Base-by-base conservation (phyloP, 2,329 filamentous ascomycete species). In the Colletotrichum sp. region DNA sequence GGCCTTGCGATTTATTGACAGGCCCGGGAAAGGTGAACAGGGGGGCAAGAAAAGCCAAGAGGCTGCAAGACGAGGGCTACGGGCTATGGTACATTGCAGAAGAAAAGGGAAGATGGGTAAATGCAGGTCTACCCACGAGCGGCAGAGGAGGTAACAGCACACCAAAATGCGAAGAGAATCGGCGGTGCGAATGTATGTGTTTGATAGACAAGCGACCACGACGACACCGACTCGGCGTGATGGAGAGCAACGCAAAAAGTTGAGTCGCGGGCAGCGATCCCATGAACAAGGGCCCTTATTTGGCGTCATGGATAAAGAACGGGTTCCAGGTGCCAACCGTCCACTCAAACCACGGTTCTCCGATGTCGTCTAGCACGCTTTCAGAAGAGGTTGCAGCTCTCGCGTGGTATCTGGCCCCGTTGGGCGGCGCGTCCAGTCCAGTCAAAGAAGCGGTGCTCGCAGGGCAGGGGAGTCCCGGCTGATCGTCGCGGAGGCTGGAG, bases 401-500 rank as follows among this genome's bases (percentile, higher is more conserved):
- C 76, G 76, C 74, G 76, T 77, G 76, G 76, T 68, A 43, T 43
- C 39, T 43, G 67, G 74, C 67, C 57, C 68, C 66, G 28, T 68
- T 55, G 26, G 43, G 39, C 39, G 39, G 39, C 39, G 39, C 24
- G 61, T 39, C 32, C 36, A 36, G 67, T 43, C 72, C 72, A 72
- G 68, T 71, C 57, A 55, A 39, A 24, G 30, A 75, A 43, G 61
- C 57, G 36, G 24, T 61, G 72, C 63, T 75, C 36, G 36, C 16
- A 63, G 55, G 64, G 61, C 73, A 75, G 63, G 72, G 74, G 64
- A 61, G 26, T 72, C 77, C 77, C 75, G 71, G 77, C 68, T 78
- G 77, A 78, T 78, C 77, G 77, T 78, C 77, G 64, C 71, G 75
- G 74, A 77, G 74, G 75, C 67, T 77, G 77, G 77, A 78, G 77